These are phyloP conservation scores for Stephanodiscus minutulus DNA, from an alignment of 108 stramenopile species.

Conservation along the genomic window DNA sequence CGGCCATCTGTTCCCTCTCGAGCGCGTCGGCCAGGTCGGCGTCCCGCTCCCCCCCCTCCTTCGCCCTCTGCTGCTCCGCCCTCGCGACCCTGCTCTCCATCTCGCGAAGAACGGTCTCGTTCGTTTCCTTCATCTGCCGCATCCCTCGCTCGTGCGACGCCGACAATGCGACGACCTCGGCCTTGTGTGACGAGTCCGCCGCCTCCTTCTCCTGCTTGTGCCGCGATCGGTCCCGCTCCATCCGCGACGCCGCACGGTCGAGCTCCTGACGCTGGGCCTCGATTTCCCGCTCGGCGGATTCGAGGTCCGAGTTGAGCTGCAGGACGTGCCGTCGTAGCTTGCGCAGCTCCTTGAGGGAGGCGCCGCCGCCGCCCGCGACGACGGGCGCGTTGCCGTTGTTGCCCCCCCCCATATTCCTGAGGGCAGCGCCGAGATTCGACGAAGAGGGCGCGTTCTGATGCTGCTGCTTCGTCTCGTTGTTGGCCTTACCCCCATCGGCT, in stretches of 20 bases:
- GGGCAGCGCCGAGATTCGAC: not conserved
- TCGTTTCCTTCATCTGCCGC: conserved; percentile 51
- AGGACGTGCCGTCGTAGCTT: conserved; percentile 74
- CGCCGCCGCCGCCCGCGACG: not conserved
- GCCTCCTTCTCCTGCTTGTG: conserved; percentile 66
- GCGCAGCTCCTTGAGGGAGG: conserved; percentile 60
- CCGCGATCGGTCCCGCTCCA: conserved; percentile 75
- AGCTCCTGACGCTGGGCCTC: conserved; percentile 79
- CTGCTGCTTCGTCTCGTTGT: not conserved
- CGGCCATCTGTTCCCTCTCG: conserved; percentile 60
- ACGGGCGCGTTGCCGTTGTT: conserved; percentile 1
- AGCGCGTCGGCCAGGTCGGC: conserved; percentile 66
- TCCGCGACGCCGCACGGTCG: conserved; percentile 68
- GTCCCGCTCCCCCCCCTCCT: conserved; percentile 79
- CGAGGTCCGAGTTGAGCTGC: conserved; percentile 71
- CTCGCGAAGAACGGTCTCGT: conserved; percentile 47
- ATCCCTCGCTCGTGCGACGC: conserved; percentile 61
- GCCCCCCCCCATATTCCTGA: not conserved
- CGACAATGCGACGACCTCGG: conserved; percentile 52
- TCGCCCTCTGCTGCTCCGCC: conserved; percentile 49
- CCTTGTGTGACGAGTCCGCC: conserved; percentile 43
- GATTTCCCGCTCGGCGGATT: conserved; percentile 76
- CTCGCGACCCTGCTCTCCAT: conserved; percentile 52
- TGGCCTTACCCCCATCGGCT: not conserved
- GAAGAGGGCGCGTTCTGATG: conserved; percentile 1